phyloP scores from a whole-genome alignment of 139 green algal species.

The Chlamydomonas applanata region DNA sequence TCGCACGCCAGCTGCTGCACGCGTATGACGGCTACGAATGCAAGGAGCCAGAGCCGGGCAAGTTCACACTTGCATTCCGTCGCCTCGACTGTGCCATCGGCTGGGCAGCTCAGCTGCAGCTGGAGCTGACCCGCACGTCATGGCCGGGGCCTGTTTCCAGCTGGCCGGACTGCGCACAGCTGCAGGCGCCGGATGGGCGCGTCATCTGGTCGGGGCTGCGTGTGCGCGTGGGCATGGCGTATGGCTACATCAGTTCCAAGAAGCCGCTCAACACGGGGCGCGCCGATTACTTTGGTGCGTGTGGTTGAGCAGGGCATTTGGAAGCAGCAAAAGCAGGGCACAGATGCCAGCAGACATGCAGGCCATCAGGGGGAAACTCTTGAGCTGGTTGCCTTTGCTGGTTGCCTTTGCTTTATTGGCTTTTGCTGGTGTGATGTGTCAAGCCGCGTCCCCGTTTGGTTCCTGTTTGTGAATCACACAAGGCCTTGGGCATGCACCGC shows the following conservation, averaged over 20 bases:
- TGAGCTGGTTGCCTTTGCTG: too few species aligned
- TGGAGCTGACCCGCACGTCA: constrained; percentile 59
- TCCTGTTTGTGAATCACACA: too few species aligned
- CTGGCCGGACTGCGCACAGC: constrained; percentile 55
- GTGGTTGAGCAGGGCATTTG: too few species aligned
- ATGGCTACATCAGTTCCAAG: constrained; percentile 53
- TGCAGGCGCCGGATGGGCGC: constrained; percentile 7
- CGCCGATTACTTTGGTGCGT: constrained; percentile 78
- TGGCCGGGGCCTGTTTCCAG: constrained; percentile 65
- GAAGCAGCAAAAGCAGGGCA: too few species aligned
- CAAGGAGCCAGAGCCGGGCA: constrained; percentile 81
- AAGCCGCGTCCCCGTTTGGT: too few species aligned
- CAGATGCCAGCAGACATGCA: too few species aligned
- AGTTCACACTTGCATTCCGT: constrained; percentile 73
- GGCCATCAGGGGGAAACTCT: too few species aligned
- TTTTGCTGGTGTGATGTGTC: too few species aligned
- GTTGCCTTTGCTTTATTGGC: too few species aligned
- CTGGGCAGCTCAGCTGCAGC: constrained; percentile 59
- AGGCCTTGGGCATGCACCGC: too few species aligned
- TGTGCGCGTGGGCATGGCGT: constrained; percentile 75
- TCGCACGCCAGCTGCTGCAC: constrained; percentile 61
- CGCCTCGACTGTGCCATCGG: constrained; percentile 45
- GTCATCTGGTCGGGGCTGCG: constrained; percentile 70
- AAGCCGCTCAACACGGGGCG: constrained; percentile 77
- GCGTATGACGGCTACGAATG: constrained; percentile 78